phyloP scores from a whole-genome alignment of 2,329 filamentous ascomycete genomes.

The Hypoxylon sp. region DNA sequence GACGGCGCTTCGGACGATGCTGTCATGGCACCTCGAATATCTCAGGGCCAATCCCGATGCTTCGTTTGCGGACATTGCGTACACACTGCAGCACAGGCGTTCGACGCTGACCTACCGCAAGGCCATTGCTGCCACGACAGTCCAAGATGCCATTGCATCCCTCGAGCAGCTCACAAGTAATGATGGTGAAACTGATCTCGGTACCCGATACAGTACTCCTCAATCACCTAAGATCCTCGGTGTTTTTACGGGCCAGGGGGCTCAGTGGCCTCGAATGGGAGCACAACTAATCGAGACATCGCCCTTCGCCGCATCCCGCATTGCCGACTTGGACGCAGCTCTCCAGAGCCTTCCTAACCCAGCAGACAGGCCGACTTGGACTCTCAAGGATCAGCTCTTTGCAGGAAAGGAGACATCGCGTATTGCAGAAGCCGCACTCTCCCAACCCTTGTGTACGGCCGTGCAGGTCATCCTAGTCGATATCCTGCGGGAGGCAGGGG shows the following conservation, averaged over 20 bases:
- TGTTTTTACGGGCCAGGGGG: conserved; percentile 44
- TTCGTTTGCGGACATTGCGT: conserved; percentile 4
- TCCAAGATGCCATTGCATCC: not conserved
- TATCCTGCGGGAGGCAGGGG: conserved; percentile 45
- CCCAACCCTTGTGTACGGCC: conserved; percentile 54
- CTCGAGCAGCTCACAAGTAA: conserved; percentile 11
- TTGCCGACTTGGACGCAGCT: conserved; percentile 42
- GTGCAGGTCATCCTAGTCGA: conserved; percentile 57
- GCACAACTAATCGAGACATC: conserved; percentile 36
- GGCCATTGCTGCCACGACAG: conserved; percentile 7
- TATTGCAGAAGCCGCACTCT: conserved; percentile 35
- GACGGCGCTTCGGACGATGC: conserved; percentile 17
- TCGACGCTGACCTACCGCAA: conserved; percentile 14
- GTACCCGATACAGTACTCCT: not conserved
- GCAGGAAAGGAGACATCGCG: conserved; percentile 19
- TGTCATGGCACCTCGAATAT: conserved; percentile 7
- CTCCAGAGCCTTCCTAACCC: conserved; percentile 24
- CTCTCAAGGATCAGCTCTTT: conserved; percentile 30
- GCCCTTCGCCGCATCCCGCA: conserved; percentile 11
- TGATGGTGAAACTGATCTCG: not conserved
- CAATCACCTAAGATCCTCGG: conserved; percentile 8
- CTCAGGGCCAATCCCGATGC: conserved; percentile 5
- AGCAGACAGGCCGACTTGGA: conserved; percentile 38
- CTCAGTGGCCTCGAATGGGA: conserved; percentile 51
- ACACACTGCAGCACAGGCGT: conserved; percentile 13